Base-by-base conservation (phyloP, 2,329 filamentous ascomycete genomes). In the Zasmidium citrigriseum region DNA sequence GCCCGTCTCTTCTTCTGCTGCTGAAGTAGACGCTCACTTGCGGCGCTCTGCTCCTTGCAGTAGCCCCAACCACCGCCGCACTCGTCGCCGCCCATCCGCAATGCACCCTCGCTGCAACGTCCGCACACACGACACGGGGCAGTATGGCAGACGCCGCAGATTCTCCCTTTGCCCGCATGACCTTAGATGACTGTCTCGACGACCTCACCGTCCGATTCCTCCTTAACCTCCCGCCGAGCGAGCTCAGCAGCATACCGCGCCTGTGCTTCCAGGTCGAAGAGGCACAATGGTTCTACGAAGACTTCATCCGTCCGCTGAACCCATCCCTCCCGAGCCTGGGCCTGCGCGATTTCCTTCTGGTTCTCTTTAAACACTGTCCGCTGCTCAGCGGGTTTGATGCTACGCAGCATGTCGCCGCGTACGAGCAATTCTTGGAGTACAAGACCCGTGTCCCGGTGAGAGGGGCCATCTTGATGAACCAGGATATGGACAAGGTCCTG, bases 241-340 rank as follows among this genome's bases (percentile, higher is more conserved):
- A 99, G 76, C 85, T 98, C 48, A 87, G 88, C 65, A 92, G 90
- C 2, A 90, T 96, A 58, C 91, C 92, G 73, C 89, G 95, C 72
- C 95, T 99, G 77, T 98, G 93, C 78, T 99, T 99, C 75, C 93
- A 98, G 78, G 90, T 99, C 68, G 95, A 99, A 77, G 96, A 99
- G 78, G 95, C 95, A 69, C 96, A 99, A 86, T 99, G 95, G 95
- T 99, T 96, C 78, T 99, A 99, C 85, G 95, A 99, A 81, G 95
- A 99, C 77, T 99, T 99, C 73, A 91, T 99, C 74, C 90, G 95
- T 49, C 93, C 93, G 10, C 61, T 64, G 22, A 97, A 75, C 88
- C 92, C 53, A 83, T 21, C 83, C 41, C 83, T 99, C 11, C 95
- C 95, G 3, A 92, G 89, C 55, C 89, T 98, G 82, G 86, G 87